A percentile compares a stretch with the other conserved stretches of the same genome.
Conservation (phyloP, 768 basidiomycete species). For the Tricholomella constricta region DNA sequence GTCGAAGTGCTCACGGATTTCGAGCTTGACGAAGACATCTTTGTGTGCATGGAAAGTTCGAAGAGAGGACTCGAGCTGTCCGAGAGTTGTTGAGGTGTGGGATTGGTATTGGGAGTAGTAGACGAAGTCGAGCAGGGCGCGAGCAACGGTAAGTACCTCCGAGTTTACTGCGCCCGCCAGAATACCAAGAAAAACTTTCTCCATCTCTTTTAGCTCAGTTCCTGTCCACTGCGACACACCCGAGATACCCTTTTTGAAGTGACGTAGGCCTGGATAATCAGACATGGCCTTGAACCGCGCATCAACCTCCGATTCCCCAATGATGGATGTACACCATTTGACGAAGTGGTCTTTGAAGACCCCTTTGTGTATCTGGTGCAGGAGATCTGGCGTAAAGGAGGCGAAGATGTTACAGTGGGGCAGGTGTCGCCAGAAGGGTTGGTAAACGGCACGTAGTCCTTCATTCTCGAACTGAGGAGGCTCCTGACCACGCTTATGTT, state of each 20-base stretch:
- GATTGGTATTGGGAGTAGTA: conserved; percentile 18
- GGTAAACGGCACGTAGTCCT: conserved; percentile 13
- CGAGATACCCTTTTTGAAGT: conserved; percentile 15
- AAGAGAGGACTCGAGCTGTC: conserved; percentile 21
- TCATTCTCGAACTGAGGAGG: conserved; percentile 10
- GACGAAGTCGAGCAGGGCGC: conserved; percentile 24
- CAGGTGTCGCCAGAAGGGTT: conserved; percentile 41
- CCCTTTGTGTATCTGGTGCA: too few species aligned
- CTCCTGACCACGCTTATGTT: not conserved
- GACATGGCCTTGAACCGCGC: conserved; percentile 32
- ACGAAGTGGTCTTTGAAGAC: conserved; percentile 46
- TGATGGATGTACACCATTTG: conserved; percentile 28
- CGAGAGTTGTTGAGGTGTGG: conserved; percentile 25
- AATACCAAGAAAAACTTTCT: conserved; percentile 24
- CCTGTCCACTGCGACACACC: conserved; percentile 5
- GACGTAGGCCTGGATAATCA: too few species aligned
- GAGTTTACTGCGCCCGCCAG: conserved; percentile 23
- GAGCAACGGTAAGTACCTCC: conserved; percentile 22
- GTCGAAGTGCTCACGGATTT: conserved; percentile 36
- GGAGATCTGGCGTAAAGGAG: too few species aligned
- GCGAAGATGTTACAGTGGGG: too few species aligned
- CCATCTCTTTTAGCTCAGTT: conserved; percentile 11
- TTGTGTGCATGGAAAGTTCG: conserved; percentile 33
- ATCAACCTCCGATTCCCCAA: conserved; percentile 34
- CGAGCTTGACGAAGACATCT: conserved; percentile 27